Percentiles rank a stretch among this genome's conserved stretches.
These are phyloP conservation scores for Sextonia rubra DNA, from an alignment of 164 flowering plant genomes.

Conservation along the genomic window DNA sequence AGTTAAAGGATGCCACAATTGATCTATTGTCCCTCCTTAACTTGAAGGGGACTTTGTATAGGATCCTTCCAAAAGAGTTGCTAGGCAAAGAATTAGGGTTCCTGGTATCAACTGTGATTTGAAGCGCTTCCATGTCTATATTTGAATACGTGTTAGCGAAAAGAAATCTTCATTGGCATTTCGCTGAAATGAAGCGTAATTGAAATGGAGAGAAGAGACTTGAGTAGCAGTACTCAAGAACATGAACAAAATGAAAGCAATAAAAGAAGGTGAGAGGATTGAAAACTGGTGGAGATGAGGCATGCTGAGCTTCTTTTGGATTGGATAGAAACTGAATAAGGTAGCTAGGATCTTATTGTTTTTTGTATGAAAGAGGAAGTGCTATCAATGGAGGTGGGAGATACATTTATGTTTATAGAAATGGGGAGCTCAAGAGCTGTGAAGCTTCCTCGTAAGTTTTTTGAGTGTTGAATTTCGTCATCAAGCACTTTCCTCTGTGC, in stretches of 20 bases:
- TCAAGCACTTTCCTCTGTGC: background rate
- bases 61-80: background rate
- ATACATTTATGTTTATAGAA: background rate
- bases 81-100: background rate
- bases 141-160: background rate
- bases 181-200: background rate
- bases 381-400: background rate
- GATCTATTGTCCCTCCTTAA: background rate
- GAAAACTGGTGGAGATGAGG: background rate
- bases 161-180: background rate
- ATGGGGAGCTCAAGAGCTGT: background rate
- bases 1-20: constrained; percentile 22
- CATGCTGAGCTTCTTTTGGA: background rate
- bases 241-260: background rate
- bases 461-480: background rate
- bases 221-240: background rate
- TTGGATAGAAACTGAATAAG: background rate
- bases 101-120: background rate
- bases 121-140: background rate
- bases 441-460: constrained; percentile 2
- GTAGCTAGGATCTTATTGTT: background rate
- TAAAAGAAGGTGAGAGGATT: background rate
- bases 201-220: background rate
- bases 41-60: background rate
- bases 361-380: no score